phyloP scores from a whole-genome alignment of 306 rosid genomes.

The Sphenostylis stenocarpa region DNA sequence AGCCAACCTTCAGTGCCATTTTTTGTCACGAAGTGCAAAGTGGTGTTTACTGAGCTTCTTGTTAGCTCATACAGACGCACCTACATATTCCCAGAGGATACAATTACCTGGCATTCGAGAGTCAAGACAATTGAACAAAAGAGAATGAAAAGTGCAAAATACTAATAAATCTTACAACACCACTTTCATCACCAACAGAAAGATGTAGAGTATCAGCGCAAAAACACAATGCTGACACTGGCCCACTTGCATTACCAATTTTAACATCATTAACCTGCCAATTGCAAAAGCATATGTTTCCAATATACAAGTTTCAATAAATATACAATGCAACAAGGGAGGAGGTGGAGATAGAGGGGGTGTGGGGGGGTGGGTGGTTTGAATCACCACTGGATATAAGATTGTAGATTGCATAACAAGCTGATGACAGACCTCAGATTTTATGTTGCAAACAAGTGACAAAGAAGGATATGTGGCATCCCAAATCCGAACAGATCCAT shows the following conservation, averaged over 20 bases:
- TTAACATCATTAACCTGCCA: constrained; percentile 59
- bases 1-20: constrained; percentile 65
- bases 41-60: constrained; percentile 43
- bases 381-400: constrained; percentile 5
- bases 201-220: constrained; percentile 57
- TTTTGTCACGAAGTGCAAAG: constrained; percentile 56
- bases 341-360: too few species aligned
- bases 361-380: too few species aligned
- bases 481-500: constrained; percentile 86
- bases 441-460: constrained; percentile 52
- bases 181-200: constrained; percentile 70
- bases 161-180: constrained; percentile 56
- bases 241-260: constrained; percentile 42
- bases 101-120: constrained; percentile 29
- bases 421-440: constrained; percentile 68
- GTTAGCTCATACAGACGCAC: constrained; percentile 66
- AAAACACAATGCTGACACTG: constrained; percentile 73
- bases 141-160: constrained; percentile 7
- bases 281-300: constrained; percentile 32
- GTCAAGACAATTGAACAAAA: constrained; percentile 26
- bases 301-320: background rate
- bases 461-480: constrained; percentile 77
- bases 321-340: constrained; percentile 7
- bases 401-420: constrained; percentile 4
- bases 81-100: constrained; percentile 49